These are phyloP conservation scores for Sugiyamaella americana DNA, from an alignment of 805 yeast species.

Conservation along the genomic window DNA sequence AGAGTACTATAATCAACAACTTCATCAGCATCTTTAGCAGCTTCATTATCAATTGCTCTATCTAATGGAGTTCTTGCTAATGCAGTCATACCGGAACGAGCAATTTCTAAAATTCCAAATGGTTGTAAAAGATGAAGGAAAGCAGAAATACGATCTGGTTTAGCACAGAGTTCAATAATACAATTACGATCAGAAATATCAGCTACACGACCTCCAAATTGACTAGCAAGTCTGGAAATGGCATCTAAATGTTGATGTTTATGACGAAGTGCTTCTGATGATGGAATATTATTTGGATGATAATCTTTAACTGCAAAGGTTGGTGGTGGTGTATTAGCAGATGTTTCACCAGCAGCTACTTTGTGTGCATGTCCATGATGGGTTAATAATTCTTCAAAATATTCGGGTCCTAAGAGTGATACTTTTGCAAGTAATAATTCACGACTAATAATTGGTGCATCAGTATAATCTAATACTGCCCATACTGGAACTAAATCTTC, in stretches of 20 bases:
- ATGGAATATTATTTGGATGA: constrained; percentile 86
- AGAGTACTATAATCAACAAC: constrained; percentile 81
- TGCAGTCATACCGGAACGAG: constrained; percentile 98
- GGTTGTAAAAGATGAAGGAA: constrained; percentile 89
- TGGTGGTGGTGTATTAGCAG: constrained; percentile 30
- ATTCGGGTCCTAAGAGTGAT: constrained; percentile 94
- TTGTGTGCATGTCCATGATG: constrained; percentile 54
- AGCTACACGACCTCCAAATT: constrained; percentile 89
- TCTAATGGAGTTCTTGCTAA: constrained; percentile 91
- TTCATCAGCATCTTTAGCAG: constrained; percentile 49
- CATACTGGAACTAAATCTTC: constrained; percentile 98
- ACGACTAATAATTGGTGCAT: constrained; percentile 83
- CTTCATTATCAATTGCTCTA: constrained; percentile 39
- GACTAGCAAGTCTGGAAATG: constrained; percentile 68
- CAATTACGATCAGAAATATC: constrained; percentile 92
- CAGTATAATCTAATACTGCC: constrained; percentile 91
- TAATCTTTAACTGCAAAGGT: constrained; percentile 36
- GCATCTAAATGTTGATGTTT: constrained; percentile 86
- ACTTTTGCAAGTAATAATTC: constrained; percentile 89
- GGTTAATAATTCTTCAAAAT: constrained; percentile 87
- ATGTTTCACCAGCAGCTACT: constrained; percentile 32
- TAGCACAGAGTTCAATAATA: constrained; percentile 88
- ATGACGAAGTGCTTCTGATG: constrained; percentile 89
- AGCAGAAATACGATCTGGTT: constrained; percentile 82
- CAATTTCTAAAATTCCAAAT: constrained; percentile 92